Evolutionary conservation across 75 land plant species (phyloP).

Genomic region (Larix kaempferi): DNA sequence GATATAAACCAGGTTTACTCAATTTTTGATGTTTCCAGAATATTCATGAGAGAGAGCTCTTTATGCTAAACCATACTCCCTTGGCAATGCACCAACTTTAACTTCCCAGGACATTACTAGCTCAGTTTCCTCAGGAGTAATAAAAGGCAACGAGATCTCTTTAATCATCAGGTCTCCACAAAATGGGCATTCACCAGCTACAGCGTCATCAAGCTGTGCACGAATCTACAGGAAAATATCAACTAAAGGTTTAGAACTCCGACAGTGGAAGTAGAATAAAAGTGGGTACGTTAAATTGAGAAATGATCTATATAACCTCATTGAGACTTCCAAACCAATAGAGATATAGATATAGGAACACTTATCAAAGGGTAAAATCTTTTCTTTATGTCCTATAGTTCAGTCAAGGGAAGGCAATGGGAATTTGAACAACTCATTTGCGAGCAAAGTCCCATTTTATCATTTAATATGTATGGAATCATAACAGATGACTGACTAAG

Average conservation of each 20-base stretch:
- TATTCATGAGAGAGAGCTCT: not conserved
- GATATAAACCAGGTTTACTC: not conserved
- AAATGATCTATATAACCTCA: not conserved
- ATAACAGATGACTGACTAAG: not conserved
- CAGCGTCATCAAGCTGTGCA: constrained; percentile 85
- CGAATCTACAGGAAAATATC: constrained; percentile 45
- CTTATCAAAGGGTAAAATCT: not conserved
- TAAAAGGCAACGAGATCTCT: constrained; percentile 83
- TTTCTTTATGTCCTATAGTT: not conserved
- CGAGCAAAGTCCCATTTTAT: not conserved
- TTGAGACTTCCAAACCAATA: not conserved
- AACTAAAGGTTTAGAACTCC: constrained; percentile 5
- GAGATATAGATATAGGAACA: not conserved
- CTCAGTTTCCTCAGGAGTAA: constrained; percentile 49
- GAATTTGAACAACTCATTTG: not conserved
- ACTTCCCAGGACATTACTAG: constrained; percentile 74
- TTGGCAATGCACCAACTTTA: constrained; percentile 14
- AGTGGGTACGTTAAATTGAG: not conserved
- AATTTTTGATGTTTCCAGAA: not conserved
- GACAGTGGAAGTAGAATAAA: not conserved
- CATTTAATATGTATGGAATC: not conserved
- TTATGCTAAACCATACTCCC: constrained; percentile 8
- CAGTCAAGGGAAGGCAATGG: not conserved
- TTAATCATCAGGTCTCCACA: constrained; percentile 95
- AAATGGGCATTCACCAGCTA: constrained; percentile 96